Percentiles rank a stretch among this genome's conserved stretches.
Conservation (phyloP, 768 basidiomycete species). For the Cytidiella melzeri region DNA sequence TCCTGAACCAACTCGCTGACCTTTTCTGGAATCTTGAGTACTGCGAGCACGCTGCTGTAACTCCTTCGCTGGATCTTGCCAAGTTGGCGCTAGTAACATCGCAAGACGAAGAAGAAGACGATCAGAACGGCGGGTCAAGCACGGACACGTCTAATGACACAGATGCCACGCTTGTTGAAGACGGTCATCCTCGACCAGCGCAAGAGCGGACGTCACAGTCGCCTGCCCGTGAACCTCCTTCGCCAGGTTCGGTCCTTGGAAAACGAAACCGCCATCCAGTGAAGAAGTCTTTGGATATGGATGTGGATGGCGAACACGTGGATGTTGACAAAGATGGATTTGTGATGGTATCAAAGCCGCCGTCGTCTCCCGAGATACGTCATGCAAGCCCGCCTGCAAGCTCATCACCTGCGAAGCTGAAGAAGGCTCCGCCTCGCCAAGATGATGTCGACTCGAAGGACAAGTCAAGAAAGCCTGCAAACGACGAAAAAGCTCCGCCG, state of each 20-base stretch:
- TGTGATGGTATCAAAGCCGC: constrained; percentile 33
- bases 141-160: constrained; percentile 84
- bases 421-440: not conserved
- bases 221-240: constrained; percentile 19
- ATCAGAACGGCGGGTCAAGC: constrained; percentile 60
- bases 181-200: constrained; percentile 34
- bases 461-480: constrained; percentile 13
- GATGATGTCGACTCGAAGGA: constrained; percentile 18
- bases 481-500: constrained; percentile 42
- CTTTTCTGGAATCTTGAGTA: constrained; percentile 76
- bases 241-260: constrained; percentile 52
- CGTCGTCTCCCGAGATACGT: constrained; percentile 22
- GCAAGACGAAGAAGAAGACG: constrained; percentile 85
- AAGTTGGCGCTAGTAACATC: constrained; percentile 89
- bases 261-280: constrained; percentile 45
- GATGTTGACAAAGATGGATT: constrained; percentile 39
- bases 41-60: constrained; percentile 59
- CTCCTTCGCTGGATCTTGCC: constrained; percentile 80
- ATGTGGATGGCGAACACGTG: constrained; percentile 39
- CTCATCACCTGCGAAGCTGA: constrained; percentile 19
- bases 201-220: constrained; percentile 28
- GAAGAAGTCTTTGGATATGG: constrained; percentile 34
- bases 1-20: constrained; percentile 72
- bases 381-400: constrained; percentile 2
- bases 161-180: constrained; percentile 84